A percentile compares a stretch with the other conserved stretches of the same genome.
Evolutionary conservation across 129 eudicot species (phyloP).

Genomic region (Lactuca sativa): DNA sequence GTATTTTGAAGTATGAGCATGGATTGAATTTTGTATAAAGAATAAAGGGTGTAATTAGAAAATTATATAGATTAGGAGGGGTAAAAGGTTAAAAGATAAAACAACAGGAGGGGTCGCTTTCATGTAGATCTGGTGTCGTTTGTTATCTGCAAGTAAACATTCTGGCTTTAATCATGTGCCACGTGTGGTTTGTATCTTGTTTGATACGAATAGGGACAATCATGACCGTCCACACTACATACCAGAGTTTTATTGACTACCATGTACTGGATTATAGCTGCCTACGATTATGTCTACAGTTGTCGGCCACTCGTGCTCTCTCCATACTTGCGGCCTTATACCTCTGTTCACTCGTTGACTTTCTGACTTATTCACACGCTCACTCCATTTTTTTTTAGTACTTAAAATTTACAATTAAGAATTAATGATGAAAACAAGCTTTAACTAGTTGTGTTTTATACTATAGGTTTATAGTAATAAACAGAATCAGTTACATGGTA

Average conservation of each 20-base stretch:
- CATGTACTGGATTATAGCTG: constrained; percentile 18
- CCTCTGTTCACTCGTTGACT: constrained; percentile 33
- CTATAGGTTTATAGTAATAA: too few relatives aligned
- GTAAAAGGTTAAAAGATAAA: neutral
- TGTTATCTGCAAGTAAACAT: constrained; percentile 39
- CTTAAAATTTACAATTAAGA: neutral
- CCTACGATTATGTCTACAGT: constrained; percentile 24
- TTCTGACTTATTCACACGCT: constrained; percentile 27
- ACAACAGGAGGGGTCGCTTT: constrained; percentile 23
- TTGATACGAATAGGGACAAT: constrained; percentile 18
- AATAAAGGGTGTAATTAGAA: neutral
- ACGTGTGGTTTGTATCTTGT: constrained; percentile 30
- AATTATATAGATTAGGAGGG: neutral
- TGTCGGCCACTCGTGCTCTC: constrained; percentile 41
- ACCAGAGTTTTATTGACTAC: constrained; percentile 21
- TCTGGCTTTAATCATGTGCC: constrained; percentile 28
- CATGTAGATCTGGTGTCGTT: constrained; percentile 30
- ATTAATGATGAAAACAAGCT: neutral
- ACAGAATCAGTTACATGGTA: too few relatives aligned
- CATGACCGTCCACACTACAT: constrained; percentile 31
- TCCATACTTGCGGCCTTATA: constrained; percentile 21
- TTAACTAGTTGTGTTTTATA: too few relatives aligned
- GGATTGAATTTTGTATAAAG: neutral
- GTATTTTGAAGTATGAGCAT: too few relatives aligned
- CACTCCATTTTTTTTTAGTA: neutral